Evolutionary conservation across 78 protist species (phyloP), one percentile per base, ranked within the genome.

Genomic region (Guillardia theta): DNA sequence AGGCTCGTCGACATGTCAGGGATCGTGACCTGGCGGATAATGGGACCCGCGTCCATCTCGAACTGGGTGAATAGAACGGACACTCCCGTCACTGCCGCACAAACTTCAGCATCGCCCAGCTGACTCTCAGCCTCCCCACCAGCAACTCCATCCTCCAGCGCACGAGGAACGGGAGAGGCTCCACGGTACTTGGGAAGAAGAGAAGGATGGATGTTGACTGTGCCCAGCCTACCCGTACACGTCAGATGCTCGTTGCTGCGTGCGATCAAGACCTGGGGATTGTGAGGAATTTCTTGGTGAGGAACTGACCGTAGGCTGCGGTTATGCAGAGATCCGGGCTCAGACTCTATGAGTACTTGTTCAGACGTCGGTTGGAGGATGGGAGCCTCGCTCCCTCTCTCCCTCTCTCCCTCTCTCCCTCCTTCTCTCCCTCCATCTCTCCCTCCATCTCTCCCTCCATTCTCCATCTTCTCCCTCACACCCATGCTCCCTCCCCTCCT

Each of bases 11-110:
- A 62, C 93, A 5, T 6, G 6, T 58, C 70, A 1, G 21, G 37
- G 24, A 9, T 1, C 39, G 27, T 1, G 53, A 4, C 36, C 88
- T 92, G 94, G 12, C 46, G 30, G 8, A 47, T 22, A 64, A 92
- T 62, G 18, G 94, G 94, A 44, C 94, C 94, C 15, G 94, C 87
- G 64, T 92, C 94, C 94, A 92, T 92, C 88, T 92, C 27, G 19
- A 64, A 44, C 37, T 64, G 88, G 0, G 94, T 92, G 62, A 92
- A 64, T 44, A 41, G 53, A 21, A 92, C 94, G 37, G 33, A 64
- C n/a, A 92, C 94, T 41, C 94, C 94, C 46, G 88, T 64, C 33
- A 70, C 83, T 58, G 70, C 70, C 70, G n/a, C n/a, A n/a, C n/a
- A n/a, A n/a, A n/a, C n/a, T n/a, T 0, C 27, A 43, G 87, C 87